Evolutionary conservation across 2,329 filamentous ascomycete genomes (phyloP).

Genomic region (Diaporthe destruens): DNA sequence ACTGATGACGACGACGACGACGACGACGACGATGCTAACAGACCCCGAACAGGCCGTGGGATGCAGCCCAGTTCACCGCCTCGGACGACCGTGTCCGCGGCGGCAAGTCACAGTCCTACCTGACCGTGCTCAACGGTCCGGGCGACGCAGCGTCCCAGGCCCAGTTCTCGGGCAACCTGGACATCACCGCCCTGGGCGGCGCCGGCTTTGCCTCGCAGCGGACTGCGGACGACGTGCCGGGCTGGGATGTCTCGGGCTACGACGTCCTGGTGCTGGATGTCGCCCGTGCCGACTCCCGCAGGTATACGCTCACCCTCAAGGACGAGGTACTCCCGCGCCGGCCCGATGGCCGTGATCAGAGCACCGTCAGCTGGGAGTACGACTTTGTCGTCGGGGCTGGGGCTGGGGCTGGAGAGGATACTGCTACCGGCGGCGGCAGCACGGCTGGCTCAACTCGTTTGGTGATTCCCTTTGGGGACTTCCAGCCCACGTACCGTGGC

Average conservation of each 20-base stretch:
- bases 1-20: too few species aligned
- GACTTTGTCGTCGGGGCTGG: slow-evolving; percentile 63
- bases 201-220: slow-evolving; percentile 87
- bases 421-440: slow-evolving; percentile 35
- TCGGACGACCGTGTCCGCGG: slow-evolving; percentile 84
- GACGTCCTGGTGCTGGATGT: slow-evolving; percentile 74
- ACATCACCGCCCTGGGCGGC: slow-evolving; percentile 76
- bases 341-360: slow-evolving; percentile 77
- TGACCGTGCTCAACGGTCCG: slow-evolving; percentile 48
- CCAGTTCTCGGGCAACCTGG: slow-evolving; percentile 67
- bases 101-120: slow-evolving; percentile 71
- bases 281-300: slow-evolving; percentile 68
- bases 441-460: slow-evolving; percentile 55
- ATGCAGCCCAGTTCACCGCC: slow-evolving; percentile 66
- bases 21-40: background rate
- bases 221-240: slow-evolving; percentile 58
- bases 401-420: background rate
- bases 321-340: slow-evolving; percentile 71
- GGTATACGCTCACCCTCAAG: slow-evolving; percentile 82
- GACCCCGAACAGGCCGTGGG: slow-evolving; percentile 32
- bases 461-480: slow-evolving; percentile 72
- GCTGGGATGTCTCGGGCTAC: slow-evolving; percentile 43
- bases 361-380: slow-evolving; percentile 80
- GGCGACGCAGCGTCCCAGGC: background rate
- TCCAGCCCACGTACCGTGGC: slow-evolving; percentile 81